Conservation (phyloP, 2,329 filamentous ascomycete species). For the Elsinoe batatas region DNA sequence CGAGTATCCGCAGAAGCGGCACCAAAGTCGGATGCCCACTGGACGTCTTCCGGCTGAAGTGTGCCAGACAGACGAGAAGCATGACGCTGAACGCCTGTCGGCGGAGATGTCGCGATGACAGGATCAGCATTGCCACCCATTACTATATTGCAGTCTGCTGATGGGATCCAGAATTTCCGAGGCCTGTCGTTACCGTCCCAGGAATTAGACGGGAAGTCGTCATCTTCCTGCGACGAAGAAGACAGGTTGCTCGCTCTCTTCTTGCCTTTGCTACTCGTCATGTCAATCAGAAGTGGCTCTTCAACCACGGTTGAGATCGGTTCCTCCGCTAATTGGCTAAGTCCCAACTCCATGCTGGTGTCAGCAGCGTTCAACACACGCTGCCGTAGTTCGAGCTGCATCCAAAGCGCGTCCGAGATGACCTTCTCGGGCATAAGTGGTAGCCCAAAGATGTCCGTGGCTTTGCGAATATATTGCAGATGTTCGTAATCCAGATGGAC, state of each 20-base stretch:
- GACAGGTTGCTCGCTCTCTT: slow-evolving; percentile 25
- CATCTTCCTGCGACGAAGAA: slow-evolving; percentile 24
- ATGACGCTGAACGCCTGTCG: slow-evolving; percentile 33
- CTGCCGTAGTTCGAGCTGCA: slow-evolving; percentile 47
- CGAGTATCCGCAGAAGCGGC: slow-evolving; percentile 34
- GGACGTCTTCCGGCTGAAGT: slow-evolving; percentile 44
- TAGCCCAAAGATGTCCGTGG: slow-evolving; percentile 44
- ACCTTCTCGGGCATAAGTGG: slow-evolving; percentile 47
- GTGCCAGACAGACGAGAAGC: slow-evolving; percentile 41
- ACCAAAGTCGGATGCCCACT: slow-evolving; percentile 47
- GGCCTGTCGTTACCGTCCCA: slow-evolving; percentile 46
- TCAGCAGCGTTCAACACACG: slow-evolving; percentile 45
- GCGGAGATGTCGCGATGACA: slow-evolving; percentile 38
- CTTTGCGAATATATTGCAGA: slow-evolving; percentile 43
- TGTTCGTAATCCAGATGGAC: slow-evolving; percentile 51
- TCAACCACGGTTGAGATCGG: slow-evolving; percentile 15
- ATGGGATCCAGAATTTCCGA: slow-evolving; percentile 49
- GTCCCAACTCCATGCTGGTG: slow-evolving; percentile 42
- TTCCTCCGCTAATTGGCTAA: slow-evolving; percentile 36
- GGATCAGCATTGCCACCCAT: slow-evolving; percentile 46
- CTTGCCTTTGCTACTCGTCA: slow-evolving; percentile 35
- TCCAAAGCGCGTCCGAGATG: slow-evolving; percentile 48
- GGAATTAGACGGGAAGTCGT: slow-evolving; percentile 37
- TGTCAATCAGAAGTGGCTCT: slow-evolving; percentile 22
- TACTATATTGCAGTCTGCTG: slow-evolving; percentile 45